Conservation (phyloP, 2,329 filamentous ascomycete species). For the Sclerotiophoma versabilis region DNA sequence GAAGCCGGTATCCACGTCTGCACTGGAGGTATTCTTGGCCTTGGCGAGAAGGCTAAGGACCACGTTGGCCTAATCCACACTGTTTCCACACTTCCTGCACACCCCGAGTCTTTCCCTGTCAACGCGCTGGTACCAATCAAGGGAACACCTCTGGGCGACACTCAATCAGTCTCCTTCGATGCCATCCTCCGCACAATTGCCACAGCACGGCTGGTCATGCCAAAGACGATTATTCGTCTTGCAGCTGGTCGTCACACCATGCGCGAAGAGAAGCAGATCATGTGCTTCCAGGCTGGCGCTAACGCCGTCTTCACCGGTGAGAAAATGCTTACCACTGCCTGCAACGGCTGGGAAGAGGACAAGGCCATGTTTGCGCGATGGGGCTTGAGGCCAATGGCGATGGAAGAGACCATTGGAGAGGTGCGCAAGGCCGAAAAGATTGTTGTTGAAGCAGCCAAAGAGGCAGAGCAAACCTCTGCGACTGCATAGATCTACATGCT, state of each 20-base stretch:
- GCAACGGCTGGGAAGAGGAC: constrained; percentile 90
- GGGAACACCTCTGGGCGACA: constrained; percentile 82
- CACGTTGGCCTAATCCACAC: constrained; percentile 85
- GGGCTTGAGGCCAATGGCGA: constrained; percentile 79
- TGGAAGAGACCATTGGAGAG: constrained; percentile 45
- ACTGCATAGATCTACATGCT: background rate
- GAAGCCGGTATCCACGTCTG: constrained; percentile 90
- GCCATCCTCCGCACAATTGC: constrained; percentile 83
- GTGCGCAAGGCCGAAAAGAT: constrained; percentile 30
- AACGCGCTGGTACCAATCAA: constrained; percentile 92
- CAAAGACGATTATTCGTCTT: constrained; percentile 83
- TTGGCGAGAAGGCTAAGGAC: constrained; percentile 80
- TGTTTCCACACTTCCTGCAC: constrained; percentile 77
- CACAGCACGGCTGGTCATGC: constrained; percentile 82
- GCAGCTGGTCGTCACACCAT: constrained; percentile 85
- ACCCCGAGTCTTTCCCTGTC: constrained; percentile 90
- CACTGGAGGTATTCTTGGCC: constrained; percentile 84
- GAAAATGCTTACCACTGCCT: constrained; percentile 94
- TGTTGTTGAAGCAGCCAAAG: constrained; percentile 20
- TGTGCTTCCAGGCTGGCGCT: constrained; percentile 89
- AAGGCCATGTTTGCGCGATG: constrained; percentile 81
- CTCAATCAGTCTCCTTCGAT: constrained; percentile 75
- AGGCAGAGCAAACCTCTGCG: constrained; percentile 14
- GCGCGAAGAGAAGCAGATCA: constrained; percentile 84
- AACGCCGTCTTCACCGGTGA: constrained; percentile 96